These are phyloP conservation scores for Entrophospora sp. DNA, from an alignment of 192 early-diverging fungal species.

Conservation along the genomic window DNA sequence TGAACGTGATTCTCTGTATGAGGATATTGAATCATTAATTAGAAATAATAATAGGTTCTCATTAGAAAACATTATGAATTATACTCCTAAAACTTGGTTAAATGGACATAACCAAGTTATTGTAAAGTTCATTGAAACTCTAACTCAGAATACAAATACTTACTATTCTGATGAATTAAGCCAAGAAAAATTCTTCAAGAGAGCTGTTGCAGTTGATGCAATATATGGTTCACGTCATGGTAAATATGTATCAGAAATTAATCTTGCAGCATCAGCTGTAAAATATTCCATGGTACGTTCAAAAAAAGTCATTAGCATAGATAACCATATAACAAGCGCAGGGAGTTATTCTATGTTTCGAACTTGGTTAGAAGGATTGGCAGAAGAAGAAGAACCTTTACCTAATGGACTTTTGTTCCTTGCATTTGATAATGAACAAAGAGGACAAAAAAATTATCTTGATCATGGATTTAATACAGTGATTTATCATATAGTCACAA, in stretches of 20 bases:
- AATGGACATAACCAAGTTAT: background rate
- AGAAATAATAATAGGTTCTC: no score
- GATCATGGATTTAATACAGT: background rate
- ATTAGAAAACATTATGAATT: background rate
- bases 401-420: no score
- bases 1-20: background rate
- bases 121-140: background rate
- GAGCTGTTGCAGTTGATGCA: background rate
- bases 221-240: background rate
- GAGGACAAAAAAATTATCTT: slow-evolving; percentile 9
- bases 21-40: background rate
- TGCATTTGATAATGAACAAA: slow-evolving; percentile 13
- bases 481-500: no score
- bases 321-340: background rate
- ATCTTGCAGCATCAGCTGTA: slow-evolving; percentile 3
- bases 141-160: slow-evolving; percentile 6
- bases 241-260: slow-evolving; percentile 5
- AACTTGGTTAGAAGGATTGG: background rate
- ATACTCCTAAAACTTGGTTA: background rate
- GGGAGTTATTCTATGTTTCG: background rate
- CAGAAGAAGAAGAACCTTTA: background rate
- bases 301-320: background rate
- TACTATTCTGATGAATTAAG: background rate
- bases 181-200: background rate
- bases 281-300: slow-evolving; percentile 12